Evolutionary conservation across 345 rosid species (phyloP), one percentile per base, ranked within the genome.

Genomic region (Citrus sinensis): DNA sequence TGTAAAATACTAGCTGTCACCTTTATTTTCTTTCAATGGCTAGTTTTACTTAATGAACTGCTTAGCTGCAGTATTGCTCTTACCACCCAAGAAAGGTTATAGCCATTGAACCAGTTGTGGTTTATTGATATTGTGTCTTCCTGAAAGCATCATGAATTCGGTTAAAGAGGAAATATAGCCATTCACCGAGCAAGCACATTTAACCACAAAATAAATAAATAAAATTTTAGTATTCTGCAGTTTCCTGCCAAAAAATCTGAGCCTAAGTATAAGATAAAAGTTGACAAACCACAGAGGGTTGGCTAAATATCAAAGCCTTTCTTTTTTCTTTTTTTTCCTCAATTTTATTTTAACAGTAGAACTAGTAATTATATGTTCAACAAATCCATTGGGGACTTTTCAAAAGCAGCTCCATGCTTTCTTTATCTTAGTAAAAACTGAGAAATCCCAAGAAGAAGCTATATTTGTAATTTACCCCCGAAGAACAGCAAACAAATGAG

Each of bases 91-190:
- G 89, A 86, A 82, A 95, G 81, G 82, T 92, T 94, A 83, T 91
- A 86, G 17, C 88, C 94, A 63, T 95, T 93, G 86, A 93, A 90
- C 99, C 99, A 93, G 75, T 93, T 95, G 83, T 95, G 99, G 83
- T 92, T 93, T 88, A 95, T 95, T 24, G 97, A 93, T 86, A 93
- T 86, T 5, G 97, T 91, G 66, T 95, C 98, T 82, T 95, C 98
- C 99, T 93, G 87, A 74, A 86, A 87, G 74, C 46, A 87, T 51
- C 61, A 78, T 2, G 19, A 76, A 73, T 14, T 69, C 54, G 22
- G 55, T 81, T 69, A 79, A 35, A 70, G n/a, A 71, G 22, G 76
- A 35, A 68, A 73, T 39, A 55, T 29, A 25, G 32, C 17, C 51
- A 67, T 32, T 63, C 70, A 46, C 22, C 20, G 22, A 1, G 37